These are phyloP conservation scores for Periconia sp. DNA, from an alignment of 2,329 filamentous ascomycete species.

Conservation along the genomic window DNA sequence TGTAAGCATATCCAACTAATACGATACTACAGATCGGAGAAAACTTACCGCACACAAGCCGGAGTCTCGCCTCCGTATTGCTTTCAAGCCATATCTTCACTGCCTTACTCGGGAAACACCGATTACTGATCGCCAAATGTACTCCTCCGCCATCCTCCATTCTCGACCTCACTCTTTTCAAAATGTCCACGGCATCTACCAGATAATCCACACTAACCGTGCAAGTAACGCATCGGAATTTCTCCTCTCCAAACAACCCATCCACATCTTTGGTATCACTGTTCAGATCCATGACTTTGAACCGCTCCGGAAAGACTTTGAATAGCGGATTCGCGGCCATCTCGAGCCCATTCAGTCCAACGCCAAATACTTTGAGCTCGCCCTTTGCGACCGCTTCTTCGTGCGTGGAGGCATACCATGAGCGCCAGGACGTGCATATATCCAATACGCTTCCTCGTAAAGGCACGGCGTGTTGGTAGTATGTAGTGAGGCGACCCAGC, in stretches of 20 bases:
- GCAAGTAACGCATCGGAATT: constrained; percentile 52
- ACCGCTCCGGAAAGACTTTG: constrained; percentile 27
- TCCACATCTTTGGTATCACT: constrained; percentile 31
- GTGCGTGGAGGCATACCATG: constrained; percentile 45
- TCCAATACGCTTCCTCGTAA: constrained; percentile 49
- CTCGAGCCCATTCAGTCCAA: constrained; percentile 53
- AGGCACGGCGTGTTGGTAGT: constrained; percentile 51
- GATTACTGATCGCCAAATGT: constrained; percentile 55
- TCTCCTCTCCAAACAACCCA: constrained; percentile 7
- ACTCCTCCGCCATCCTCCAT: constrained; percentile 49
- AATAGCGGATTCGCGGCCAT: constrained; percentile 44
- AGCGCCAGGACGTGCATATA: constrained; percentile 55
- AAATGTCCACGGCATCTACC: constrained; percentile 49
- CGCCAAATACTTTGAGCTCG: constrained; percentile 47
- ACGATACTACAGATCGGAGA: background rate
- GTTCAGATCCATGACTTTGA: constrained; percentile 49
- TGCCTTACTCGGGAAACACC: constrained; percentile 58
- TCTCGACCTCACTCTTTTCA: constrained; percentile 40
- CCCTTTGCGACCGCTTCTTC: constrained; percentile 33
- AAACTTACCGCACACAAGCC: constrained; percentile 50
- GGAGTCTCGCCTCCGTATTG: constrained; percentile 48
- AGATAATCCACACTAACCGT: constrained; percentile 58
- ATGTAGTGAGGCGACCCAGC: constrained; percentile 47
- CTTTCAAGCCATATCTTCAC: constrained; percentile 52
- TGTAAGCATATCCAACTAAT: background rate